phyloP scores from a whole-genome alignment of 345 rosid species.

The Hypericum perforatum region DNA sequence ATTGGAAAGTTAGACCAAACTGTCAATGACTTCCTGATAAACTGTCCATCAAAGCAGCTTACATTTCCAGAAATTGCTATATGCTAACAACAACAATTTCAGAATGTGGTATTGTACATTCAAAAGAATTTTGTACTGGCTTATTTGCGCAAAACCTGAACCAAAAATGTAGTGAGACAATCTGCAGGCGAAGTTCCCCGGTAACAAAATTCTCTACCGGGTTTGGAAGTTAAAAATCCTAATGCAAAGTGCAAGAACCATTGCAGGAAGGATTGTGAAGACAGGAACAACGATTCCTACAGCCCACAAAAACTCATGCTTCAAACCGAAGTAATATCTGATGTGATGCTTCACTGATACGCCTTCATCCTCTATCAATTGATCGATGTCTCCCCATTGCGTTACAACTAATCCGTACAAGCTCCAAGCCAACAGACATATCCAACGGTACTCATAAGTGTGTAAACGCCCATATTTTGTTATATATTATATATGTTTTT shows the following conservation, averaged over 20 bases:
- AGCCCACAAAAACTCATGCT: neutral
- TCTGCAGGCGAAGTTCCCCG: too few species aligned
- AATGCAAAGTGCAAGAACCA: neutral
- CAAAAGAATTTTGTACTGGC: too few species aligned
- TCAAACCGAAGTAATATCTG: neutral
- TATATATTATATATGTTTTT: too few species aligned
- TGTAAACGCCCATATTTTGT: too few species aligned
- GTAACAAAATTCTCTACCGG: neutral
- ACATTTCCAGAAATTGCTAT: too few species aligned
- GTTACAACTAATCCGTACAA: neutral
- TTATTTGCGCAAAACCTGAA: too few species aligned
- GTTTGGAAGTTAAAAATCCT: neutral
- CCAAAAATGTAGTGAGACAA: too few species aligned
- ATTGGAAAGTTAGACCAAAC: too few species aligned
- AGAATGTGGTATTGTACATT: too few species aligned
- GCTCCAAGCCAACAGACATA: neutral
- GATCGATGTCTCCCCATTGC: neutral
- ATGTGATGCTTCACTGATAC: neutral
- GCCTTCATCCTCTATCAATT: neutral
- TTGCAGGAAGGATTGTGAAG: neutral
- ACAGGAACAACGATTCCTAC: neutral
- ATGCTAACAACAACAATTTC: too few species aligned
- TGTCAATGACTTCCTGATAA: too few species aligned
- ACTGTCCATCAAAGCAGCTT: too few species aligned
- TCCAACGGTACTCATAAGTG: constrained; percentile 1